Percentiles rank a stretch among this genome's conserved stretches.
phyloP scores from a whole-genome alignment of 2,329 filamentous ascomycete genomes.

The Gnomoniopsis smithogilvyi region DNA sequence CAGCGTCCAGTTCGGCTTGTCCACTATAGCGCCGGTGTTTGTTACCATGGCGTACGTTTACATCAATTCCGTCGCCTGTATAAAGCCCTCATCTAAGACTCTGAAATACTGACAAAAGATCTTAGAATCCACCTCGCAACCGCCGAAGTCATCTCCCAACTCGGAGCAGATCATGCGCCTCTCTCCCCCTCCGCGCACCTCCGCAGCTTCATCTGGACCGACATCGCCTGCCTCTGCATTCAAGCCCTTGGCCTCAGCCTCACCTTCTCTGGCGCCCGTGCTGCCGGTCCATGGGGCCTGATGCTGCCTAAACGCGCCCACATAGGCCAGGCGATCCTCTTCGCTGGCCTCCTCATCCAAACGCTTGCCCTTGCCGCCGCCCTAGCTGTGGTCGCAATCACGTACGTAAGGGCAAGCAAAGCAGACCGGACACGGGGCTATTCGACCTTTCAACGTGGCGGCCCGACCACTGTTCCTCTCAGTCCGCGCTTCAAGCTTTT shows the following conservation, averaged over 20 bases:
- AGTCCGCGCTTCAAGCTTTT: conserved; percentile 25
- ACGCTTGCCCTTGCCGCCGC: conserved; percentile 23
- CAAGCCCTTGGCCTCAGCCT: conserved; percentile 27
- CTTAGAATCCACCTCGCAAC: conserved; percentile 28
- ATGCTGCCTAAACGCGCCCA: conserved; percentile 6
- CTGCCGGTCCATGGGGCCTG: conserved; percentile 11
- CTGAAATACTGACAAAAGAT: neutral
- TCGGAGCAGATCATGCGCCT: conserved; percentile 29
- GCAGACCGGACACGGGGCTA: conserved; percentile 25
- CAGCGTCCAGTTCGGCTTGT: conserved; percentile 11
- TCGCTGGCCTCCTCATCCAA: conserved; percentile 26
- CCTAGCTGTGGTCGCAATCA: conserved; percentile 23
- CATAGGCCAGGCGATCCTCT: conserved; percentile 19
- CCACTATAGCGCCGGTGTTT: conserved; percentile 26
- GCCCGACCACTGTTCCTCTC: conserved; percentile 24
- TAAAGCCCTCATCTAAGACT: neutral
- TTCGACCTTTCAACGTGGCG: conserved; percentile 26
- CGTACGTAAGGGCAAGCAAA: conserved; percentile 22
- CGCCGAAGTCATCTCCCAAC: conserved; percentile 22
- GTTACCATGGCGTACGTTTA: conserved; percentile 25
- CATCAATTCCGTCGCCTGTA: neutral
- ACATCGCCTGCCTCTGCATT: conserved; percentile 24
- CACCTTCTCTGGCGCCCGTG: conserved; percentile 24
- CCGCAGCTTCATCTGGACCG: conserved; percentile 25
- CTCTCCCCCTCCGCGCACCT: conserved; percentile 23